Conservation (phyloP, 768 basidiomycete species). For the Russula foetens region DNA sequence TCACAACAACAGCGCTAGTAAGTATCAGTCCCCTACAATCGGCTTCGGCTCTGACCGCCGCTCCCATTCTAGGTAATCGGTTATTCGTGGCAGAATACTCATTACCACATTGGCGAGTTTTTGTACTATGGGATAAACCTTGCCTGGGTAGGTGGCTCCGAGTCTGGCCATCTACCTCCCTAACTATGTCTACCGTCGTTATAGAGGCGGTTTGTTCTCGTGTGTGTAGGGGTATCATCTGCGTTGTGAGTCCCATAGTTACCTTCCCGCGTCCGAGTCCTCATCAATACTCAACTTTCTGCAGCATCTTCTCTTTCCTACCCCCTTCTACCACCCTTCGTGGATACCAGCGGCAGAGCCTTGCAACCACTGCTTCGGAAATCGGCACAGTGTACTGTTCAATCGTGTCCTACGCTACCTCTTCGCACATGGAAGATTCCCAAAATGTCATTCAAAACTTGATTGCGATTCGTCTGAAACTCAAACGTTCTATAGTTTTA, state of each 20-base stretch:
- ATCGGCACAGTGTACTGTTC: slow-evolving; percentile 69
- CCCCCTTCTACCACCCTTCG: slow-evolving; percentile 75
- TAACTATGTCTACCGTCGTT: background rate
- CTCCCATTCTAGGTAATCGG: slow-evolving; percentile 51
- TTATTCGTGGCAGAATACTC: slow-evolving; percentile 61
- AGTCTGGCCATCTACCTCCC: background rate
- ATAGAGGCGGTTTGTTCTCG: slow-evolving; percentile 61
- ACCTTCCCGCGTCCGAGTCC: slow-evolving; percentile 17
- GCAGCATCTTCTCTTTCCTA: slow-evolving; percentile 58
- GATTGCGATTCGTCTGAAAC: slow-evolving; percentile 68
- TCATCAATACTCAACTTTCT: background rate
- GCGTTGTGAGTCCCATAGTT: slow-evolving; percentile 51
- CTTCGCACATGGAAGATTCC: slow-evolving; percentile 41
- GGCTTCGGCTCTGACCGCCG: background rate
- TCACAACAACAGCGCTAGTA: slow-evolving; percentile 55
- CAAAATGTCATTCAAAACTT: slow-evolving; percentile 52
- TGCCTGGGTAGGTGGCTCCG: slow-evolving; percentile 51
- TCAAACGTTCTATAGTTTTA: slow-evolving; percentile 51
- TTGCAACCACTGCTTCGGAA: slow-evolving; percentile 61
- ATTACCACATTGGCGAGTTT: slow-evolving; percentile 38
- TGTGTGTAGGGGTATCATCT: slow-evolving; percentile 61
- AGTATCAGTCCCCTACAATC: slow-evolving; percentile 19
- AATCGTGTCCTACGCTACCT: slow-evolving; percentile 63
- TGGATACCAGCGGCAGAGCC: slow-evolving; percentile 57
- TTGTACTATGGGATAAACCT: slow-evolving; percentile 56